A percentile compares a stretch with the other conserved stretches of the same genome.
These are phyloP conservation scores for Aspergillus transmontanensis DNA, from an alignment of 2,329 filamentous ascomycete genomes.

Conservation along the genomic window DNA sequence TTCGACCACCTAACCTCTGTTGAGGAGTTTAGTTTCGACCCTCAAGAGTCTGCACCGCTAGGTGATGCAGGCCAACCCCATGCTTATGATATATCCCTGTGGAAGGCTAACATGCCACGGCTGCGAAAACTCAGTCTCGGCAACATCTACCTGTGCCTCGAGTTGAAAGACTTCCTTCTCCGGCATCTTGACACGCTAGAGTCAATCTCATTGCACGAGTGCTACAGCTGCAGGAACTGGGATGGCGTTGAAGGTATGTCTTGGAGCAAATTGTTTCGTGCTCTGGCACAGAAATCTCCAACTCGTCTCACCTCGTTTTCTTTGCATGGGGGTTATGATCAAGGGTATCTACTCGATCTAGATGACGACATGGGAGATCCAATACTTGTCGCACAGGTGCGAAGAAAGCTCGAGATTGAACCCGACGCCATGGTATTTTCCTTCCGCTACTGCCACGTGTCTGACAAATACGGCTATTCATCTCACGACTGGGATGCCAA, in stretches of 20 bases:
- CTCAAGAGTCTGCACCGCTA: not conserved
- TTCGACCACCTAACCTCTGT: conserved; percentile 2
- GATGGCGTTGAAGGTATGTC: not conserved
- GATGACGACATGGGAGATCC: not conserved
- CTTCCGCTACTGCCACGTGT: not conserved
- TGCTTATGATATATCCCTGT: not conserved
- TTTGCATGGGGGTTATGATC: not conserved
- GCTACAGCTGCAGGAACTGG: not conserved
- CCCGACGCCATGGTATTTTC: not conserved
- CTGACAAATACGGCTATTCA: not conserved
- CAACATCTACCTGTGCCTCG: not conserved
- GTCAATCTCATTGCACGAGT: not conserved
- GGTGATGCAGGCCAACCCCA: not conserved
- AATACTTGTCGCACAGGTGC: not conserved
- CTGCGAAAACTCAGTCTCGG: not conserved
- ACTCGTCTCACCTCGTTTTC: not conserved
- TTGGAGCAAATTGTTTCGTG: not conserved
- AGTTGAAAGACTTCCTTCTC: not conserved
- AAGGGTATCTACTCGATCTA: not conserved
- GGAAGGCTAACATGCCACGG: not conserved
- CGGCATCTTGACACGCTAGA: not conserved
- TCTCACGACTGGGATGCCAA: not conserved
- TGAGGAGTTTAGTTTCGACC: conserved; percentile 5
- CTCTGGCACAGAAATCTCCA: not conserved
- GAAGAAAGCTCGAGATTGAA: not conserved